These are phyloP conservation scores for Lichtheimia ornata DNA, from an alignment of 371 early-diverging fungal species.

Conservation along the genomic window DNA sequence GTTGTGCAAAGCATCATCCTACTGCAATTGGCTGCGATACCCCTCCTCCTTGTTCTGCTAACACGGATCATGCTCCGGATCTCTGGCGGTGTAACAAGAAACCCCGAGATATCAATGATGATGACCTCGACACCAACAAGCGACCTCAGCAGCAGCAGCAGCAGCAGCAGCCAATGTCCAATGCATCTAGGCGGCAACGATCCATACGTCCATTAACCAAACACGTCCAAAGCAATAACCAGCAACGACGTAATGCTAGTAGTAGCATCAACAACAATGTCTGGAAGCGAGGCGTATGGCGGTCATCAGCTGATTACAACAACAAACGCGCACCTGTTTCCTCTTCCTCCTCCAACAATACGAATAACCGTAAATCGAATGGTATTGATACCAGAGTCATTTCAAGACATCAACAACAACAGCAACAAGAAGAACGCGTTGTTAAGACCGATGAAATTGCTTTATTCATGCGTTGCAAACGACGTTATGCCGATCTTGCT, in stretches of 20 bases:
- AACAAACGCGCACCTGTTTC: constrained; percentile 17
- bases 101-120: constrained; percentile 2
- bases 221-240: neutral
- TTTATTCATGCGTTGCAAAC: constrained; percentile 30
- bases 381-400: neutral
- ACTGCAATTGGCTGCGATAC: too few relatives aligned
- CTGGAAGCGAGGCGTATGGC: neutral
- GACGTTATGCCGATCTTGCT: constrained; percentile 15
- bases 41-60: too few relatives aligned
- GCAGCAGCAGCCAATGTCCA: neutral
- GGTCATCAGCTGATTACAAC: constrained; percentile 11
- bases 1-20: too few relatives aligned
- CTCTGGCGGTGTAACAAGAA: neutral
- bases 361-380: neutral
- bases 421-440: constrained; percentile 8
- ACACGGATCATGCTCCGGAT: constrained; percentile 5
- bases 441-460: constrained; percentile 26
- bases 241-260: neutral
- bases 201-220: neutral
- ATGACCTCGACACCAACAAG: neutral
- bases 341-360: constrained; percentile 1
- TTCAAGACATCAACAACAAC: constrained; percentile 7
- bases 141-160: constrained; percentile 1
- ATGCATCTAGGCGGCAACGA: neutral
- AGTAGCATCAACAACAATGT: neutral